Evolutionary conservation across 495 filamentous ascomycete genomes (phyloP), one percentile per base, ranked within the genome.

Genomic region (Cladorrhinum samala): DNA sequence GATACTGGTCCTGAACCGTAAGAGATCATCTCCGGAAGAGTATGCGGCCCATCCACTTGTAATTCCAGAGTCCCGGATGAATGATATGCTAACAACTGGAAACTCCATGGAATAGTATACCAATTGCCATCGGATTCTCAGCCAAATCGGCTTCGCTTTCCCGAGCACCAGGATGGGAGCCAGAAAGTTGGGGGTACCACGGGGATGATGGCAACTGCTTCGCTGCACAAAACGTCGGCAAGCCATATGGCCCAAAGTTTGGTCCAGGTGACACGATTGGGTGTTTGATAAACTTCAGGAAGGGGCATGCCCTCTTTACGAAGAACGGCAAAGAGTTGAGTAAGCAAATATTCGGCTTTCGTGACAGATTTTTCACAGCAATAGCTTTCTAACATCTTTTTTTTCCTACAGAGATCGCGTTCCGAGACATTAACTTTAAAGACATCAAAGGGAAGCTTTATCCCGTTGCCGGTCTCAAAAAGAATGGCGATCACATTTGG

Each of bases 111-210:
- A 76, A 64, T 54, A 89, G 86, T 37, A 83, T 88, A 60, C 84
- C 87, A 62, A 93, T 98, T 56, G 90, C 84, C 18, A 83, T 99
- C 55, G 93, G 93, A 8, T 96, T 99, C 66, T 88, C 86, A 2
- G 80, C 79, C 25, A 76, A 77, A 50, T 86, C 81, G 49, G 89
- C 88, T 9, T 79, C 83, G 0, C 77, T 96, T n/a, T 83, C 85
- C 55, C 77, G 90, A 58, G 79, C 95, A 24, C 91, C 92, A 0
- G 93, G 93, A 19, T 97, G 92, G 93, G 93, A 99, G 62, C 82
- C 83, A 18, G 90, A 96, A 39, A 96, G 91, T 1, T 99, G 89
- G 89, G 93, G 88, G 33, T 99, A 95, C 63, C 93, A 99, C 63
- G 91, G 93, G 20, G 94, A 99, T 65, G 93, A 99, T 67, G 93